A percentile compares a stretch with the other conserved stretches of the same genome.
Conservation (phyloP, 129 eudicot species). For the Helianthus tuberosus region DNA sequence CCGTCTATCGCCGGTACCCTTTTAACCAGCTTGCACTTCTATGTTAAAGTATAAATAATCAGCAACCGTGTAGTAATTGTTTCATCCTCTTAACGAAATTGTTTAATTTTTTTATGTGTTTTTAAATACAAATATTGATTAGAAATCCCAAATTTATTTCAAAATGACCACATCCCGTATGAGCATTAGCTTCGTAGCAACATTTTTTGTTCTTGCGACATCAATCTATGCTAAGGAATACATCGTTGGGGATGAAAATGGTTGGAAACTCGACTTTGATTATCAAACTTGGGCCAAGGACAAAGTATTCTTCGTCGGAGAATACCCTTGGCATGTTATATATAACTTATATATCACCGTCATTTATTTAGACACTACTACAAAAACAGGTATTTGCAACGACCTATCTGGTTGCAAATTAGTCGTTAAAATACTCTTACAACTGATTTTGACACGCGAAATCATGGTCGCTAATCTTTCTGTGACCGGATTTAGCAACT, state of each 20-base stretch:
- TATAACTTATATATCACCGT: not conserved
- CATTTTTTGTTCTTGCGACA: conserved; percentile 24
- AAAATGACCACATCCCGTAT: conserved; percentile 25
- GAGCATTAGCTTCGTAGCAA: conserved; percentile 20
- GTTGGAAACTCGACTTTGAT: conserved; percentile 41
- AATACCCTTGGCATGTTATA: conserved; percentile 34
- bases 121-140: not conserved
- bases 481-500: no score
- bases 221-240: conserved; percentile 27
- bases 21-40: conserved; percentile 1
- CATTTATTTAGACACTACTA: not conserved
- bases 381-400: no score
- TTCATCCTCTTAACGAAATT: conserved; percentile 1
- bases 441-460: no score
- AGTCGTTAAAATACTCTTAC: no score
- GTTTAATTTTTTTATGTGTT: not conserved
- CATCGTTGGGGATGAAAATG: conserved; percentile 35
- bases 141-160: not conserved
- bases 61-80: not conserved
- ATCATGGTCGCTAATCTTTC: no score
- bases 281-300: conserved; percentile 41
- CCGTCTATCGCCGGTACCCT: conserved; percentile 22
- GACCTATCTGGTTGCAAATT: no score
- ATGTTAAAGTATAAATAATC: conserved; percentile 17
- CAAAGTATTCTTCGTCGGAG: conserved; percentile 40